Base-by-base conservation (phyloP, 2,329 filamentous ascomycete species). In the Claviceps monticola region DNA sequence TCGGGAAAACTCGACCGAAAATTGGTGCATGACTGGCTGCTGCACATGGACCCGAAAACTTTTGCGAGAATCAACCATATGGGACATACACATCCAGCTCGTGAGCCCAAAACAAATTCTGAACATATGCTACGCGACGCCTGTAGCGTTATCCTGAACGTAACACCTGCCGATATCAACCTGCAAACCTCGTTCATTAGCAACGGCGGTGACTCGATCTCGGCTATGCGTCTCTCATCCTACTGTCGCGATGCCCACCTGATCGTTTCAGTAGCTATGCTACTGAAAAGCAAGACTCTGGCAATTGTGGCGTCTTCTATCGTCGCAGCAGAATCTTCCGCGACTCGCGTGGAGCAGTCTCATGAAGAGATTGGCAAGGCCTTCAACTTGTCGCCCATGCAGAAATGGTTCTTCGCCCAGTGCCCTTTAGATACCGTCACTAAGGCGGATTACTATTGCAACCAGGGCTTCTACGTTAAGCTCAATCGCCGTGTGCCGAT, bases 181-280 rank as follows among this genome's bases (percentile, higher is more conserved):
- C 49, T 60, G 0, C 60, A 64, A 14, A 59, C 63, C 38, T 63
- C 64, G 46, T 72, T 74, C 49, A 61, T 71, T 16, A 56, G 57
- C 4, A 58, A 72, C 0, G 71, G 71, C 2, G 71, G 71, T 2
- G 71, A 74, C 48, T 73, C 71, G 8, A 71, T 74, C 37, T 59
- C 60, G 2, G 70, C 71, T 2, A 74, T 74, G 61, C 62, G 66
- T 8, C 60, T 72, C 16, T 62, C 66, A 4, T 70, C 75, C n/a
- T 58, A 62, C 4, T 67, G 65, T 37, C 62, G 64, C 9, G 59
- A 61, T 8, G 59, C 60, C 3, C 60, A 59, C 1, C 53, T 69
- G 1, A 49, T 54, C 23, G 52, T 69, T 9, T 61, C 63, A 0
- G 65, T 70, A 21, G 56, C 58, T 6, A 45, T 29, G 23, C 17